Percentiles rank a stretch among this genome's conserved stretches.
phyloP scores from a whole-genome alignment of 2,329 filamentous ascomycete species.

The Aspergillus latus region DNA sequence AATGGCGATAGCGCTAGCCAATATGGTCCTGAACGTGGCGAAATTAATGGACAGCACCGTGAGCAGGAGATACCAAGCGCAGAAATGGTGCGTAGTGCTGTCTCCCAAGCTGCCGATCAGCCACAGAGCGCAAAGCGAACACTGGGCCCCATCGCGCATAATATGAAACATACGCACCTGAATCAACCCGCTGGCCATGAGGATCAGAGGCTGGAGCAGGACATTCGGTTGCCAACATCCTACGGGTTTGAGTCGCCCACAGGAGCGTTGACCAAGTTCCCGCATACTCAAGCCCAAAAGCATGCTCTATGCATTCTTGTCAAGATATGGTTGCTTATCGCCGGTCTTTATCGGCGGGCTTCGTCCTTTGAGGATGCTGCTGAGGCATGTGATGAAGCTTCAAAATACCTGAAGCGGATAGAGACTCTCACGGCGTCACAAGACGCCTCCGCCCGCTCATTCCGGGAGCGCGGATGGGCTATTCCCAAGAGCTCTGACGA shows the following conservation, averaged over 20 bases:
- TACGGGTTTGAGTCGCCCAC: constrained; percentile 43
- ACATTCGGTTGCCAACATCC: constrained; percentile 38
- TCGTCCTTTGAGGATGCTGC: constrained; percentile 75
- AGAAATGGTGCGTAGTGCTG: neutral
- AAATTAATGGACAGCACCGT: neutral
- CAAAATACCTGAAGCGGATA: constrained; percentile 69
- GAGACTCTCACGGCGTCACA: constrained; percentile 66
- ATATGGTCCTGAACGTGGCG: neutral
- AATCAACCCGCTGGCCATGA: constrained; percentile 37
- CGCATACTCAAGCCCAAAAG: constrained; percentile 52
- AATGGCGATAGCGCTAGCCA: constrained; percentile 21
- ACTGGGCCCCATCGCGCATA: constrained; percentile 38
- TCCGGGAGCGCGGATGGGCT: constrained; percentile 71
- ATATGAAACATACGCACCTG: constrained; percentile 36
- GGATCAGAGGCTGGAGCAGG: constrained; percentile 46
- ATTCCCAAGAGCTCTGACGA: constrained; percentile 78
- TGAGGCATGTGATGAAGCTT: constrained; percentile 77
- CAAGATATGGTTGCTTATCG: constrained; percentile 86
- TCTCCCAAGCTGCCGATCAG: constrained; percentile 16
- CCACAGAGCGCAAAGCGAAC: constrained; percentile 33
- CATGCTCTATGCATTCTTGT: constrained; percentile 63
- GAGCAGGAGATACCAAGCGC: neutral
- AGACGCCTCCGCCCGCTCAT: constrained; percentile 60
- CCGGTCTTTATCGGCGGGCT: constrained; percentile 81
- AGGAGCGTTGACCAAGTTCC: constrained; percentile 50